Base-by-base conservation (phyloP, 305 asterid genomes). In the Rubia tinctorum region DNA sequence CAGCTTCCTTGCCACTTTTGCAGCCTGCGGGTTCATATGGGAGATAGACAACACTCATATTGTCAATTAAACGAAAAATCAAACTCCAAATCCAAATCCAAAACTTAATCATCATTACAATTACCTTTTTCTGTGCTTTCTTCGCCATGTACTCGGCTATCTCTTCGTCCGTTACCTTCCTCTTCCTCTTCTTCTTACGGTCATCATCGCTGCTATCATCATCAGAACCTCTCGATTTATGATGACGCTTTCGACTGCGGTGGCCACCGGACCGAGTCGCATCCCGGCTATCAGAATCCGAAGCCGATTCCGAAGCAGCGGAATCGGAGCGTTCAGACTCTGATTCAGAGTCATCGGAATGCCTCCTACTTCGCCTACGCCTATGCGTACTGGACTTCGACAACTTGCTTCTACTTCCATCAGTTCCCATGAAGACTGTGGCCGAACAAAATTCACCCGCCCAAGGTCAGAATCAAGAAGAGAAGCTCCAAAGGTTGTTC, bases 81-180 rank as follows among this genome's bases (percentile, higher is more conserved):
- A 27, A 27, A 27, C 30, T 27, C 30, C 30, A 27, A 27, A 27
- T 30, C 34, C 1, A 30, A 30, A 30, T 34, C 43, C n/a, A 62
- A 62, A 73, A 69, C 17, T 1, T 27, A 81, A 12, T 0, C 60
- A 6, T 18, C 60, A 62, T 13, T 47, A 67, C 25, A 62, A 4
- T 39, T 55, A 88, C 97, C 93, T 84, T 86, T 69, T 86, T 92
- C 40, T 88, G 96, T 45, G 96, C 97, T 76, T 87, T 92, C 80
- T 84, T 92, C 17, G 92, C 87, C 67, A 87, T 25, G 76, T 92
- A 92, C 42, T 88, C 95, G 1, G 83, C 73, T 44, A 90, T 86
- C 5, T 88, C 88, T 45, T 88, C 90, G 62, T 87, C 90, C 2
- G 92, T 76, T 14, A 90, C 59, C 79, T 87, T 87, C 80, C 82